These are phyloP conservation scores for Echites panduratus DNA, from an alignment of 257 asterid genomes.

Conservation along the genomic window DNA sequence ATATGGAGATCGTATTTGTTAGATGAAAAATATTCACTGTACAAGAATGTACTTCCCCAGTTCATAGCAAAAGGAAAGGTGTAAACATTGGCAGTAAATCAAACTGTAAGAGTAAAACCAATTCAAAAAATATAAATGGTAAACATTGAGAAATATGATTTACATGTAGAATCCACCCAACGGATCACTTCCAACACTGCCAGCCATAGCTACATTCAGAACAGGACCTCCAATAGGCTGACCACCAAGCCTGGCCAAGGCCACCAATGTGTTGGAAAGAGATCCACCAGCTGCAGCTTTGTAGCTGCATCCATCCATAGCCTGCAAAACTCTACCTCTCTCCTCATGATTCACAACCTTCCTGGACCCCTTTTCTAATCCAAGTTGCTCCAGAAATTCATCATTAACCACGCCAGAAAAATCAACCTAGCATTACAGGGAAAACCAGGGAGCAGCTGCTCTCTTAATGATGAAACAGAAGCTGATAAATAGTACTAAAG, in stretches of 20 bases:
- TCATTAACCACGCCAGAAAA: conserved; percentile 91
- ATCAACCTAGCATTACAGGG: conserved; percentile 58
- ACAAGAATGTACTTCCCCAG: neutral
- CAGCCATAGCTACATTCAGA: conserved; percentile 83
- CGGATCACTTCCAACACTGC: conserved; percentile 96
- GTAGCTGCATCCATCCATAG: conserved; percentile 97
- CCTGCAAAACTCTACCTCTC: conserved; percentile 77
- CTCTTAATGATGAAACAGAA: neutral
- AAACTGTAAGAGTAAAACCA: neutral
- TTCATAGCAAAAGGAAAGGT: neutral
- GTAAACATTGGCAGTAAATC: neutral
- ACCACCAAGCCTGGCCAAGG: conserved; percentile 95
- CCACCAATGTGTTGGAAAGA: conserved; percentile 89
- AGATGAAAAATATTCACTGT: neutral
- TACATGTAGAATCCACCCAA: conserved; percentile 93
- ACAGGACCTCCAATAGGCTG: conserved; percentile 61
- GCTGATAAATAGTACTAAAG: neutral
- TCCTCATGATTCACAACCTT: conserved; percentile 91
- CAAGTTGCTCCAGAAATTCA: conserved; percentile 63
- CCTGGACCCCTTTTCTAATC: conserved; percentile 82
- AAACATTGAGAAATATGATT: neutral
- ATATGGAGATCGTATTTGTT: neutral
- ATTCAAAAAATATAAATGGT: neutral
- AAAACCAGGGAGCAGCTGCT: neutral
- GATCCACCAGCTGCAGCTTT: conserved; percentile 99